Evolutionary conservation across 371 early-diverging fungal genomes (phyloP).

Genomic region (Mortierella sp.): DNA sequence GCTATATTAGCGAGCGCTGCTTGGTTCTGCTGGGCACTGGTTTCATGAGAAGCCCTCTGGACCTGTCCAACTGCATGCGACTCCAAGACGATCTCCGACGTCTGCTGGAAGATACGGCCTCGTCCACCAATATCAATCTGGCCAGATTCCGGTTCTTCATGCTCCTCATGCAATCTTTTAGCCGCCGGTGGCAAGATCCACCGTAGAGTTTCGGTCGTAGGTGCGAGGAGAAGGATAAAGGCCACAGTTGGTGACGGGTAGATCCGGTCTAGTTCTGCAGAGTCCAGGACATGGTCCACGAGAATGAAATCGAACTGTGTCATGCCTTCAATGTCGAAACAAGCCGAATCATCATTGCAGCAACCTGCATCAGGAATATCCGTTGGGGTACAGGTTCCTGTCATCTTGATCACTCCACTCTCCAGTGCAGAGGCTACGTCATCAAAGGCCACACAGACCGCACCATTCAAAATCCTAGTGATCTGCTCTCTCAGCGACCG

Average conservation of each 20-base stretch:
- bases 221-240: slow-evolving; percentile 39
- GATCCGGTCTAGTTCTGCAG: slow-evolving; percentile 43
- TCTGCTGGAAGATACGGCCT: slow-evolving; percentile 8
- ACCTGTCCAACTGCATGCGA: slow-evolving; percentile 3
- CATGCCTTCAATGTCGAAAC: not conserved
- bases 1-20: not conserved
- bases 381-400: slow-evolving; percentile 3
- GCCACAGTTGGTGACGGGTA: slow-evolving; percentile 36
- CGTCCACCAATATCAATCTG: slow-evolving; percentile 37
- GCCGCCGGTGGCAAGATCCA: slow-evolving; percentile 49
- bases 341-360: not conserved
- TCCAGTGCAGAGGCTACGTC: slow-evolving; percentile 22
- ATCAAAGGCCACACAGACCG: slow-evolving; percentile 17
- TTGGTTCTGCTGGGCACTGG: not conserved
- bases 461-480: not conserved
- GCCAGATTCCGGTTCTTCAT: slow-evolving; percentile 21
- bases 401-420: slow-evolving; percentile 26
- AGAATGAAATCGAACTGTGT: slow-evolving; percentile 40
- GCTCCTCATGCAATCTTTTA: slow-evolving; percentile 7
- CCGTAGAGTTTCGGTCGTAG: slow-evolving; percentile 42
- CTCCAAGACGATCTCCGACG: not conserved
- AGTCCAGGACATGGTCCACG: slow-evolving; percentile 48
- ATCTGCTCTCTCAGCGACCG: slow-evolving; percentile 26
- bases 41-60: slow-evolving; percentile 6
- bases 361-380: not conserved